A percentile compares a stretch with the other conserved stretches of the same genome.
phyloP scores from a whole-genome alignment of 352 stramenopile genomes.

The Phytophthora palmivora region DNA sequence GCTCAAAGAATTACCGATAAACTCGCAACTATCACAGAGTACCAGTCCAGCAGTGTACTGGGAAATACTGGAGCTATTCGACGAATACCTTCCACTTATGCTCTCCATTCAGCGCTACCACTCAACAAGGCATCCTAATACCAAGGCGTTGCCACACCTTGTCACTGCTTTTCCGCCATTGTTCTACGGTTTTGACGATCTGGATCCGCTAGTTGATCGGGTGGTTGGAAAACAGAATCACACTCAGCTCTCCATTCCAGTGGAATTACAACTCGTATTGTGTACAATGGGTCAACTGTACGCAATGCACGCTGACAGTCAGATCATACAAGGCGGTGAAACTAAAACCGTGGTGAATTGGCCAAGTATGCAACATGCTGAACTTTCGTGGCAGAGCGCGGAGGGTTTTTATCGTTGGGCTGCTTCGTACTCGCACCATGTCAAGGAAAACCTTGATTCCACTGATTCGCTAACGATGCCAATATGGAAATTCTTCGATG shows the following conservation, averaged over 20 bases:
- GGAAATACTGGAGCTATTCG: conserved; percentile 41
- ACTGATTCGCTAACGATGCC: conserved; percentile 6
- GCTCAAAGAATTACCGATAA: conserved; percentile 50
- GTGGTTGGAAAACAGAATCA: conserved; percentile 37
- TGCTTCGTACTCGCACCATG: conserved; percentile 6
- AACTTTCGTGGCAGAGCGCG: conserved; percentile 40
- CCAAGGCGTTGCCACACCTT: neutral
- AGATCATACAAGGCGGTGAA: conserved; percentile 23
- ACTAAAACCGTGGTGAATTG: conserved; percentile 10
- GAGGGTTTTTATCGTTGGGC: conserved; percentile 34
- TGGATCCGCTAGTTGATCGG: conserved; percentile 44
- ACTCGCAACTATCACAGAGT: conserved; percentile 30
- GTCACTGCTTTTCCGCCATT: conserved; percentile 44
- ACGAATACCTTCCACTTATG: conserved; percentile 51
- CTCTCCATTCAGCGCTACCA: conserved; percentile 50
- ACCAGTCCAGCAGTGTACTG: conserved; percentile 22
- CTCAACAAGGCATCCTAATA: conserved; percentile 2
- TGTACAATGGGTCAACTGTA: conserved; percentile 49
- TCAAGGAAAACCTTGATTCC: neutral
- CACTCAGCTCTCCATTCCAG: conserved; percentile 27
- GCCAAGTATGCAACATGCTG: conserved; percentile 36
- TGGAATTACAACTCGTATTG: conserved; percentile 48
- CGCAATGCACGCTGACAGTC: conserved; percentile 39
- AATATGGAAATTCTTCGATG: conserved; percentile 33
- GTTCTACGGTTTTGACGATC: conserved; percentile 51